phyloP scores from a whole-genome alignment of 441 rosid genomes.

The Metrosideros polymorpha region DNA sequence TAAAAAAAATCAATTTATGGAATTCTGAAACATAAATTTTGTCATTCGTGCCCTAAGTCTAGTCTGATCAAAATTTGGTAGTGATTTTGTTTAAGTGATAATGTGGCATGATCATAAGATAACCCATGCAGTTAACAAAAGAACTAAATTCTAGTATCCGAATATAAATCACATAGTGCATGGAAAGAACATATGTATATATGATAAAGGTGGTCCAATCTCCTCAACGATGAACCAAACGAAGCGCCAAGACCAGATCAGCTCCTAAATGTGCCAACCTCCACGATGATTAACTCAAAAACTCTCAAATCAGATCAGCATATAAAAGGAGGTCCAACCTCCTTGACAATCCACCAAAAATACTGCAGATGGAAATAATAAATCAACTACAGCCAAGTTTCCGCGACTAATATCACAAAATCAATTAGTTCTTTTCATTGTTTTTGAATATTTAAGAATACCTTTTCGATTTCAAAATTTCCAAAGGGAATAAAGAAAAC shows the following conservation, averaged over 20 bases:
- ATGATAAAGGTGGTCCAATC: background rate
- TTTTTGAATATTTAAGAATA: background rate
- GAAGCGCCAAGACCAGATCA: background rate
- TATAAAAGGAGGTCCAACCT: too few relatives aligned
- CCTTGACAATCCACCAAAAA: too few relatives aligned
- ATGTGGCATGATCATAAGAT: background rate
- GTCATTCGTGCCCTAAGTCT: too few relatives aligned
- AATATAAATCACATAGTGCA: too few relatives aligned
- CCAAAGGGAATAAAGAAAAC: background rate
- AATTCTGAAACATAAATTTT: too few relatives aligned
- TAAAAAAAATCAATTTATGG: too few relatives aligned
- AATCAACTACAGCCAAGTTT: background rate
- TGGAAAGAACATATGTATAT: background rate
- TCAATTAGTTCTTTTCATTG: background rate
- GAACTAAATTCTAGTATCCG: background rate
- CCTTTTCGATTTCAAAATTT: background rate
- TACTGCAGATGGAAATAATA: too few relatives aligned
- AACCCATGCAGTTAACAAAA: background rate
- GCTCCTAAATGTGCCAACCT: background rate
- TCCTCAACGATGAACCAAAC: background rate
- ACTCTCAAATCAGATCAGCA: too few relatives aligned
- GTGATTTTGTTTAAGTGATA: background rate
- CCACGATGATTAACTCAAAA: too few relatives aligned
- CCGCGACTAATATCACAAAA: background rate
- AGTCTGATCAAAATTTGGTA: background rate